These are phyloP conservation scores for Colletotrichum caudatum DNA, from an alignment of 2,329 filamentous ascomycete species.

Conservation along the genomic window DNA sequence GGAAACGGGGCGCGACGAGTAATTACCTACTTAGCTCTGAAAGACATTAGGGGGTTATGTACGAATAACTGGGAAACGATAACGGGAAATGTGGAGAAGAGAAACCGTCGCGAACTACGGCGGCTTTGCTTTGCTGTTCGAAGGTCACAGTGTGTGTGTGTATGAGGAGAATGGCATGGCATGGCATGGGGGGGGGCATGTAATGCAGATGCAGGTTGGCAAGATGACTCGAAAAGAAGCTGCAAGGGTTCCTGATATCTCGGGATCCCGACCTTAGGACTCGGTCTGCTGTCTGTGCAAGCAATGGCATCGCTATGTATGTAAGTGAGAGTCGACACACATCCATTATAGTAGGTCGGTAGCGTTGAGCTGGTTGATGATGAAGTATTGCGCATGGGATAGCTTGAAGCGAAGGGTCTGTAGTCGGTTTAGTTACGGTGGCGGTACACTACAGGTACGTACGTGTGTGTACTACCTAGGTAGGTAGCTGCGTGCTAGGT, in stretches of 20 bases:
- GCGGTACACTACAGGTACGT: not conserved
- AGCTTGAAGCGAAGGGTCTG: not conserved
- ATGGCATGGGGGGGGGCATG: not conserved
- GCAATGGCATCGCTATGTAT: not conserved
- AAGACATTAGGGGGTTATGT: not conserved
- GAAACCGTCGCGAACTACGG: not conserved
- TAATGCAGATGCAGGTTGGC: slow-evolving; percentile 22
- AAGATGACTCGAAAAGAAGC: slow-evolving; percentile 28
- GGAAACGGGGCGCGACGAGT: slow-evolving; percentile 17
- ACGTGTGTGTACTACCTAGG: not conserved
- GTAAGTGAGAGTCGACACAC: slow-evolving; percentile 7
- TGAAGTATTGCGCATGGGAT: slow-evolving; percentile 8
- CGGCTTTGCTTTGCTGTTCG: slow-evolving; percentile 9
- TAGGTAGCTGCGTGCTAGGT: not conserved
- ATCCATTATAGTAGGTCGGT: not conserved
- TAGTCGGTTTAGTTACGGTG: not conserved
- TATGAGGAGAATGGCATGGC: slow-evolving; percentile 1
- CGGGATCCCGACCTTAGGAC: slow-evolving; percentile 19
- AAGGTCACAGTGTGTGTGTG: slow-evolving; percentile 9
- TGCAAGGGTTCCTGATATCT: slow-evolving; percentile 28
- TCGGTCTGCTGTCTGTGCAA: not conserved
- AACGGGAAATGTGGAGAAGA: slow-evolving; percentile 29
- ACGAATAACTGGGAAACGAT: slow-evolving; percentile 3
- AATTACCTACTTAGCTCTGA: not conserved
- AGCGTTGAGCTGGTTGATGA: not conserved